A percentile compares a stretch with the other conserved stretches of the same genome.
Evolutionary conservation across 2,329 filamentous ascomycete species (phyloP).

Genomic region (Scedosporium aurantiacum): DNA sequence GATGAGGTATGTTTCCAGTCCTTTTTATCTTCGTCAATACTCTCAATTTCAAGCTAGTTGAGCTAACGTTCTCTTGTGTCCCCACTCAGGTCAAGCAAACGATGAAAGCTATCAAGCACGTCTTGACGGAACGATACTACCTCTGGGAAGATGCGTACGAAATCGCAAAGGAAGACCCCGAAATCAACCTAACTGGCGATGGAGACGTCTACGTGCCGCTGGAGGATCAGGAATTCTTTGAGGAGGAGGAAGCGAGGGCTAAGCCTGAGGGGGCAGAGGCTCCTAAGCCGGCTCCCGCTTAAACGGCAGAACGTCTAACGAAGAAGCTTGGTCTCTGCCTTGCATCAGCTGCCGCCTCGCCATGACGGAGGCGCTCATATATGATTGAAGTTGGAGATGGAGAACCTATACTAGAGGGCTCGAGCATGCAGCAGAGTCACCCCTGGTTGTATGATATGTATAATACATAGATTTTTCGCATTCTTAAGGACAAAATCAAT

Average conservation of each 20-base stretch:
- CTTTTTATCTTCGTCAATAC: not conserved
- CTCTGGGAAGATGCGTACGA: conserved; percentile 68
- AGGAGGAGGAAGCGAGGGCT: conserved; percentile 19
- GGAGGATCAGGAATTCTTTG: conserved; percentile 20
- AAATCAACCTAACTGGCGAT: conserved; percentile 47
- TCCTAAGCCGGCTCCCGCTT: conserved; percentile 2
- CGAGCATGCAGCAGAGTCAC: conserved; percentile 8
- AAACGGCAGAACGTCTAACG: not conserved
- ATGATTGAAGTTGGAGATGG: not conserved
- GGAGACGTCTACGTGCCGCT: conserved; percentile 39
- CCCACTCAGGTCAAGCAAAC: conserved; percentile 57
- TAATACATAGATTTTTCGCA: conserved; percentile 1
- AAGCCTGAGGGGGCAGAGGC: conserved; percentile 7
- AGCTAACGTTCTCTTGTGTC: not conserved
- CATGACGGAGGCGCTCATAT: not conserved
- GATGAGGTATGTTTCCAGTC: conserved; percentile 46
- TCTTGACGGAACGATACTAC: conserved; percentile 79
- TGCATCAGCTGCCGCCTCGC: not conserved
- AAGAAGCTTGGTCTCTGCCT: not conserved
- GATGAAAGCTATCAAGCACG: conserved; percentile 72
- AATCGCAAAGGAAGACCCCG: conserved; percentile 54
- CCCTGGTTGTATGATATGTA: conserved; percentile 5
- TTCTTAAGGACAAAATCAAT: not conserved
- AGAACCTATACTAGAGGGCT: conserved; percentile 11
- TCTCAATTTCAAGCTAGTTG: not conserved